Evolutionary conservation across 2,329 filamentous ascomycete genomes (phyloP), one percentile per base, ranked within the genome.

Genomic region (Sarocladiaceae sp.): DNA sequence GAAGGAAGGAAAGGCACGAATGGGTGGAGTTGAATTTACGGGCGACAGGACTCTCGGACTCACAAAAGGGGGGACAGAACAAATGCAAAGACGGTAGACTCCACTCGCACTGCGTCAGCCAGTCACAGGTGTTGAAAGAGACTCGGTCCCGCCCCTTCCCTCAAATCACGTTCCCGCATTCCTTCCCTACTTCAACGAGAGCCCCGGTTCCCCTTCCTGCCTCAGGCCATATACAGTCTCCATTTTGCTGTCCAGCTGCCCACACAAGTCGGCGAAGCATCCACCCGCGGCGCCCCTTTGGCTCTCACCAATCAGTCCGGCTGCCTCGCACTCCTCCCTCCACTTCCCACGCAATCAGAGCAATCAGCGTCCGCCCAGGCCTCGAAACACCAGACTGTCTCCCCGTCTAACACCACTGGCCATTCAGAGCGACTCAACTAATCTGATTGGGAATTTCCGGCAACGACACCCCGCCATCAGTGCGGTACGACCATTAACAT

Each of bases 111-210:
- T n/a, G n/a, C 48, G n/a, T 69, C 66, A 71, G 69, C 71, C 70
- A 74, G 65, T 73, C 64, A 74, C 57, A 69, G 57, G 57, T 58
- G 60, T 63, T 64, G 61, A 66, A 67, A 63, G 61, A 62, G 56
- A 20, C 58, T 59, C 59, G 59, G 61, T 62, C 62, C 62, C 58
- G 56, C 59, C 59, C 58, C 67, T 66, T 43, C 40, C 26, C 66
- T 73, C 72, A 73, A 73, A 73, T 74, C 70, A 74, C 60, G 63
- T 69, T 62, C 62, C 66, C 61, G 62, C 61, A 69, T 67, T 65
- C 60, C 54, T 29, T 23, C 13, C 6, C 37, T 24, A 15, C 37
- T 29, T 4, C 12, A 19, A 7, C 33, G 4, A 10, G 10, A 4
- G 16, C 6, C 5, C 11, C 33, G 9, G 12, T 20, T 19, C 21